Evolutionary conservation across 2,329 filamentous ascomycete species (phyloP).

Genomic region (Coleophoma eucalyptorum): DNA sequence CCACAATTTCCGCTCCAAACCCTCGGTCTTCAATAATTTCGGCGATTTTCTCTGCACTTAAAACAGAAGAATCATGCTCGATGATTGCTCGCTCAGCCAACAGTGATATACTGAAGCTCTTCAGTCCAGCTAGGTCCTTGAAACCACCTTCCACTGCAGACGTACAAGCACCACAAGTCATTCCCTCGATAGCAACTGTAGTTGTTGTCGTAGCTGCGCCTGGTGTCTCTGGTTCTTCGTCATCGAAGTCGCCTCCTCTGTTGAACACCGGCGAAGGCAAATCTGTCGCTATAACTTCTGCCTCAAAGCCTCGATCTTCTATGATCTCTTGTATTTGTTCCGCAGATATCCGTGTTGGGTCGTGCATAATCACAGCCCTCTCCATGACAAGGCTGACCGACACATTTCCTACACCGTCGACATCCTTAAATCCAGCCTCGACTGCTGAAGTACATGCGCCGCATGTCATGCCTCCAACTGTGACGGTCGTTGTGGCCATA

Average conservation of each 20-base stretch:
- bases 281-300: slow-evolving; percentile 81
- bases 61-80: slow-evolving; percentile 63
- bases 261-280: slow-evolving; percentile 50
- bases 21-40: slow-evolving; percentile 67
- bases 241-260: slow-evolving; percentile 28
- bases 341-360: slow-evolving; percentile 68
- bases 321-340: slow-evolving; percentile 80
- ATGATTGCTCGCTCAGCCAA: slow-evolving; percentile 83
- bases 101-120: slow-evolving; percentile 76
- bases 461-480: slow-evolving; percentile 88
- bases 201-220: slow-evolving; percentile 52
- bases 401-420: slow-evolving; percentile 78
- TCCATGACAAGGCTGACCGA: slow-evolving; percentile 95
- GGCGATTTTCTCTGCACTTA: slow-evolving; percentile 48
- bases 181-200: slow-evolving; percentile 76
- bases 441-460: slow-evolving; percentile 95
- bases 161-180: slow-evolving; percentile 90
- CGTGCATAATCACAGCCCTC: slow-evolving; percentile 89
- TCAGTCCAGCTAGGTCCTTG: slow-evolving; percentile 68
- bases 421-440: slow-evolving; percentile 81
- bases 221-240: slow-evolving; percentile 27
- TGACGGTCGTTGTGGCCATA: slow-evolving; percentile 87
- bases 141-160: slow-evolving; percentile 81
- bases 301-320: slow-evolving; percentile 89
- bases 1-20: slow-evolving; percentile 76